Base-by-base conservation (phyloP, 768 basidiomycete species). In the Podaxis sp. region DNA sequence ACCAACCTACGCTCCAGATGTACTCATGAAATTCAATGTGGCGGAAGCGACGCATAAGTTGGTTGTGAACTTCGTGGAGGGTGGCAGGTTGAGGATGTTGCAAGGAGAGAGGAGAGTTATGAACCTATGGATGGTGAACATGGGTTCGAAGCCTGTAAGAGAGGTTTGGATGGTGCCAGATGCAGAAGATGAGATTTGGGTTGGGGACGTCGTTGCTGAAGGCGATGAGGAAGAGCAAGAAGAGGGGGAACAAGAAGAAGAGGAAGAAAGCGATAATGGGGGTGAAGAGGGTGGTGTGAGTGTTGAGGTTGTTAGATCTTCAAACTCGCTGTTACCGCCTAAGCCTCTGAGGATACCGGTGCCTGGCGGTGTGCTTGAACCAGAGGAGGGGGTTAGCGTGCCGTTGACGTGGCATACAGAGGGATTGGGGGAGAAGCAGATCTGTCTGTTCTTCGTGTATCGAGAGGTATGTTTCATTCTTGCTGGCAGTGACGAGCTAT, bases 131-230 rank as follows among this genome's bases (percentile, higher is more conserved):
- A 71, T 96, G 49, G 82, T 77, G 24, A 97, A 96, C 70, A 72
- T 77, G 6, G 95, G 95, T 0, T 76, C 75, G 9, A 78, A 76
- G 36, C 72, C 79, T 15, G 82, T 96, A 26, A 74, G 74, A 11
- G 91, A 93, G 63, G 67, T 93, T n/a, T 91, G 91, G 90, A 72
- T 90, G 65, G 76, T 93, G 2, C 67, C 80, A 52, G 87, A 82
- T 30, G 70, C 78, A 22, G 83, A 84, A 17, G 88, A 90, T 68
- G 87, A 84, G 65, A 68, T 91, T n/a, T 88, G 85, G 84, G 59
- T 88, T 1, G 77, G 75, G 1, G 63, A 67, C 30, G 67, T 90
- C 93, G 64, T 66, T 92, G 17, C 89, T 90, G 90, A 71, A 88
- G 64, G 75, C 92, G 4, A 67, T 79, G 0, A 76, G 74, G 9